A percentile compares a stretch with the other conserved stretches of the same genome.
These are phyloP conservation scores for Fusarium nodosum DNA, from an alignment of 2,329 filamentous ascomycete genomes.

Conservation along the genomic window DNA sequence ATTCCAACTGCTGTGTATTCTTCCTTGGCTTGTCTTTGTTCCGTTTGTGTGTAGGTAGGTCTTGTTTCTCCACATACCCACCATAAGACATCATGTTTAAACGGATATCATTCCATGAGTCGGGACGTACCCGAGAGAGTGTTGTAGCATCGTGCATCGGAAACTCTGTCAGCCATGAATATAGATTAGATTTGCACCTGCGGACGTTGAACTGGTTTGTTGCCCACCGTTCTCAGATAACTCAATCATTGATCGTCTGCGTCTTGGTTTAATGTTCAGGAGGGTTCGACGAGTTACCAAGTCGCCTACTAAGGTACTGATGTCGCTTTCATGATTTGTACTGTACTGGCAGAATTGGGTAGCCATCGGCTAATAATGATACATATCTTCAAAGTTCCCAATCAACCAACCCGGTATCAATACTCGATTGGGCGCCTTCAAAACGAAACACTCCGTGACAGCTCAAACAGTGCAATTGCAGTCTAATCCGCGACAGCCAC, in stretches of 20 bases:
- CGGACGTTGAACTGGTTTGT: constrained; percentile 1
- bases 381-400: neutral
- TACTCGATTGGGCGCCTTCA: constrained; percentile 3
- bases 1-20: neutral
- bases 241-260: too few relatives aligned
- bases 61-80: constrained; percentile 27
- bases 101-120: constrained; percentile 6
- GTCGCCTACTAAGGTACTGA: neutral
- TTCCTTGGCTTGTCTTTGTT: constrained; percentile 11
- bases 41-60: constrained; percentile 14
- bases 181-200: neutral
- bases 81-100: constrained; percentile 7
- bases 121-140: constrained; percentile 34
- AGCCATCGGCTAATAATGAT: neutral
- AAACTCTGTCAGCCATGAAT: constrained; percentile 5
- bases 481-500: neutral
- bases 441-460: constrained; percentile 4
- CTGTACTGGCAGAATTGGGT: neutral
- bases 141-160: constrained; percentile 17
- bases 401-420: neutral
- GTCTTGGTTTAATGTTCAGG: neutral
- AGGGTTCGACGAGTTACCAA: constrained; percentile 15
- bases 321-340: constrained; percentile 1
- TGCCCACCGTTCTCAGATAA: neutral
- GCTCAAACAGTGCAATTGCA: neutral